These are phyloP conservation scores for Botrytis medusae DNA, from an alignment of 2,329 filamentous ascomycete genomes.

Conservation along the genomic window DNA sequence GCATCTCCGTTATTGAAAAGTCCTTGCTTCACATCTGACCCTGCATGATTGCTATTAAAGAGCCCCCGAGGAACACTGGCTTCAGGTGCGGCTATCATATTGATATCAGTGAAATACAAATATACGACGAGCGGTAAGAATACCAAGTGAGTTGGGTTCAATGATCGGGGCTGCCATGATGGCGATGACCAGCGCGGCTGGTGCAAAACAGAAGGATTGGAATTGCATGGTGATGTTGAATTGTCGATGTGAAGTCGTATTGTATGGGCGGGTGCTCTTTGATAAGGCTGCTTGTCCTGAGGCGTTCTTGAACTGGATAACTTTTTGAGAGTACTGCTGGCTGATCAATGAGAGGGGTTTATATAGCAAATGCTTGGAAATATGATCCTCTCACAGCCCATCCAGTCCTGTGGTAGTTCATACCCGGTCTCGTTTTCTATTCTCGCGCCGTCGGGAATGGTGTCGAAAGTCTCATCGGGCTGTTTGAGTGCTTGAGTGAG, in stretches of 20 bases:
- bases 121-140: background rate
- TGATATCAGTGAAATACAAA: background rate
- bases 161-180: background rate
- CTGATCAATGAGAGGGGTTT: background rate
- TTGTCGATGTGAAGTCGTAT: background rate
- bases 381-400: too few relatives aligned
- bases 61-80: background rate
- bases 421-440: too few relatives aligned
- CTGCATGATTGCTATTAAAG: background rate
- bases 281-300: background rate
- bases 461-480: background rate
- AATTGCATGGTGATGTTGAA: background rate
- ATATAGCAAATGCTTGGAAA: background rate
- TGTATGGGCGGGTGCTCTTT: background rate
- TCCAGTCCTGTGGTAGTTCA: background rate
- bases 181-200: background rate
- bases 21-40: background rate
- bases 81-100: background rate
- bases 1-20: background rate
- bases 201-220: background rate
- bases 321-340: background rate
- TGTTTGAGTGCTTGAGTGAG: background rate
- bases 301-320: background rate
- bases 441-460: background rate
- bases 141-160: background rate